Evolutionary conservation across 805 yeast species (phyloP).

Genomic region (Pichia pseudocactophila): DNA sequence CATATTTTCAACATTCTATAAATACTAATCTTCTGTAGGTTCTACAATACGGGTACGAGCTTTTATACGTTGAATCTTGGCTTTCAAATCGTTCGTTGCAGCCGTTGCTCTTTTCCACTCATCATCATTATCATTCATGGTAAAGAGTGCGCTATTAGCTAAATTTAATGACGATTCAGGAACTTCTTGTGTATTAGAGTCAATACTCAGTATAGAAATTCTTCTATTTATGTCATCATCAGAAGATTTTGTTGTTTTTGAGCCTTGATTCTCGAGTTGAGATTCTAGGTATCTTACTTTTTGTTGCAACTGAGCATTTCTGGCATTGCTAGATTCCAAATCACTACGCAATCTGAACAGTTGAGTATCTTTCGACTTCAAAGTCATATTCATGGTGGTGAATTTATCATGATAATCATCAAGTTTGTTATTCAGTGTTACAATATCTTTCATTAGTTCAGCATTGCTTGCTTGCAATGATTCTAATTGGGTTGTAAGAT

Average conservation of each 20-base stretch:
- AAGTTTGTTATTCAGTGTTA: slow-evolving; percentile 26
- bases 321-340: slow-evolving; percentile 46
- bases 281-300: slow-evolving; percentile 14
- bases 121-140: slow-evolving; percentile 43
- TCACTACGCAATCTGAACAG: slow-evolving; percentile 53
- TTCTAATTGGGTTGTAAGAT: slow-evolving; percentile 23
- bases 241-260: background rate
- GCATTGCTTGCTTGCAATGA: slow-evolving; percentile 25
- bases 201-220: slow-evolving; percentile 28
- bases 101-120: slow-evolving; percentile 89
- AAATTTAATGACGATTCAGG: slow-evolving; percentile 7
- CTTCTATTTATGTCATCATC: slow-evolving; percentile 24
- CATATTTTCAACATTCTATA: background rate
- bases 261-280: slow-evolving; percentile 5
- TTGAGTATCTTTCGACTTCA: slow-evolving; percentile 65
- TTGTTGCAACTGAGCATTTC: slow-evolving; percentile 28
- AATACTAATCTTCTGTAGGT: slow-evolving; percentile 1
- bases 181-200: slow-evolving; percentile 12
- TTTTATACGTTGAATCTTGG: slow-evolving; percentile 84
- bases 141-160: slow-evolving; percentile 20
- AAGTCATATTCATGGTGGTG: slow-evolving; percentile 39
- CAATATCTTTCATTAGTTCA: slow-evolving; percentile 27
- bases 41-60: slow-evolving; percentile 36
- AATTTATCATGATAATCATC: slow-evolving; percentile 42
- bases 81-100: slow-evolving; percentile 77